These are phyloP conservation scores for Macrotyloma uniflorum DNA, from an alignment of 306 rosid genomes.

Conservation along the genomic window DNA sequence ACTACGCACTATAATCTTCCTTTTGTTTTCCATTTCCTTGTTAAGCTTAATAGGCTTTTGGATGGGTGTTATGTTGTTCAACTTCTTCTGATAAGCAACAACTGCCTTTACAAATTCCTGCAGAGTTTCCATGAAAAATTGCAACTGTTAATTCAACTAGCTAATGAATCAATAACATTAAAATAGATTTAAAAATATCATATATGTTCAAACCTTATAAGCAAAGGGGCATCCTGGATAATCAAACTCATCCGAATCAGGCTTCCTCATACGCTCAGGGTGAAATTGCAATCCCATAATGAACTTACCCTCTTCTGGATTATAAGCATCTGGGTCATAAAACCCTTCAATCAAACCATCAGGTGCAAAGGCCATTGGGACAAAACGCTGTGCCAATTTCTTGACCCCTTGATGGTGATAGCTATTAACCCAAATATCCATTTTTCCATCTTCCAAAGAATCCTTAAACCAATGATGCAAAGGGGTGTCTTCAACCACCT, in stretches of 20 bases:
- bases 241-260: conserved; percentile 83
- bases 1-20: conserved; percentile 63
- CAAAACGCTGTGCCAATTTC: conserved; percentile 80
- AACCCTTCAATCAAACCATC: conserved; percentile 92
- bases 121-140: conserved; percentile 12
- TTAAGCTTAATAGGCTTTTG: conserved; percentile 57
- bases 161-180: neutral
- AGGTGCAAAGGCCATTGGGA: conserved; percentile 81
- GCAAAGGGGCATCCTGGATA: conserved; percentile 89
- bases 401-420: conserved; percentile 96
- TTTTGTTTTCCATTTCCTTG: conserved; percentile 73
- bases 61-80: conserved; percentile 45
- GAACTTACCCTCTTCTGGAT: conserved; percentile 89
- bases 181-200: neutral
- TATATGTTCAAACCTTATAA: conserved; percentile 59
- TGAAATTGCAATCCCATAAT: conserved; percentile 97
- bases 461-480: conserved; percentile 78
- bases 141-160: neutral
- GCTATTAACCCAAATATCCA: conserved; percentile 81
- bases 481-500: conserved; percentile 76
- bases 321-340: conserved; percentile 88
- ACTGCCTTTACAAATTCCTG: conserved; percentile 96
- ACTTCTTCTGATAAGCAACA: conserved; percentile 73
- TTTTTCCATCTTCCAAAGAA: conserved; percentile 57
- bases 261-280: conserved; percentile 83